Conservation (phyloP, 352 stramenopile genomes). For the Phytophthora sansomeana region DNA sequence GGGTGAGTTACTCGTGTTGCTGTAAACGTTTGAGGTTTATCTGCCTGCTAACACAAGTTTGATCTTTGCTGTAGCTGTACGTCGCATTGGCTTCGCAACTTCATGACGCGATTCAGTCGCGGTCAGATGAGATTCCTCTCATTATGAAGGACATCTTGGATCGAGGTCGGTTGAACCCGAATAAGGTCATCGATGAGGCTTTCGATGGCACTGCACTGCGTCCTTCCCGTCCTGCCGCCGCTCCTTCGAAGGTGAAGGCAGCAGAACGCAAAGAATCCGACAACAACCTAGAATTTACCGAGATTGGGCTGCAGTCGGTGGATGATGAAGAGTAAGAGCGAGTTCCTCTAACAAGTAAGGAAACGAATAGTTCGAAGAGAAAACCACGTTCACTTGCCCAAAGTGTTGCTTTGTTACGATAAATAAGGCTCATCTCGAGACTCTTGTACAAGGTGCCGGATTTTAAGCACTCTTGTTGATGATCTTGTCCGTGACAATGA, state of each 20-base stretch:
- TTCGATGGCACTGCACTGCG: conserved; percentile 33
- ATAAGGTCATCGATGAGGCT: conserved; percentile 48
- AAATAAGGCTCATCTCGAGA: conserved; percentile 76
- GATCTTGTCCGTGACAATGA: conserved; percentile 26
- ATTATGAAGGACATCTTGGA: conserved; percentile 71
- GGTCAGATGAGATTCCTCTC: conserved; percentile 56
- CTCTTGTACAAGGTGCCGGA: conserved; percentile 76
- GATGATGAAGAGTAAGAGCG: conserved; percentile 40
- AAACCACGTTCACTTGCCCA: not conserved
- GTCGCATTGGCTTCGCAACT: conserved; percentile 51
- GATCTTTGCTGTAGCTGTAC: conserved; percentile 43
- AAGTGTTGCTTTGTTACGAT: conserved; percentile 41
- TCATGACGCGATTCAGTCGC: conserved; percentile 52
- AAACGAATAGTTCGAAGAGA: not conserved
- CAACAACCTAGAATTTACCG: conserved; percentile 63
- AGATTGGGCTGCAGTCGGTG: conserved; percentile 69
- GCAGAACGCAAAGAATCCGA: conserved; percentile 26
- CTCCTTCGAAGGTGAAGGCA: conserved; percentile 14
- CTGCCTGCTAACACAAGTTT: not conserved
- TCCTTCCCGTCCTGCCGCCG: conserved; percentile 1
- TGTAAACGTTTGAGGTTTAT: conserved; percentile 1
- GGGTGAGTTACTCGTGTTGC: conserved; percentile 33
- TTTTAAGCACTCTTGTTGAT: conserved; percentile 65
- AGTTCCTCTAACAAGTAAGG: not conserved
- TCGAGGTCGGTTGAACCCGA: conserved; percentile 44